Conservation (phyloP, 2,329 filamentous ascomycete genomes). For the Epicoccum sorghinum region DNA sequence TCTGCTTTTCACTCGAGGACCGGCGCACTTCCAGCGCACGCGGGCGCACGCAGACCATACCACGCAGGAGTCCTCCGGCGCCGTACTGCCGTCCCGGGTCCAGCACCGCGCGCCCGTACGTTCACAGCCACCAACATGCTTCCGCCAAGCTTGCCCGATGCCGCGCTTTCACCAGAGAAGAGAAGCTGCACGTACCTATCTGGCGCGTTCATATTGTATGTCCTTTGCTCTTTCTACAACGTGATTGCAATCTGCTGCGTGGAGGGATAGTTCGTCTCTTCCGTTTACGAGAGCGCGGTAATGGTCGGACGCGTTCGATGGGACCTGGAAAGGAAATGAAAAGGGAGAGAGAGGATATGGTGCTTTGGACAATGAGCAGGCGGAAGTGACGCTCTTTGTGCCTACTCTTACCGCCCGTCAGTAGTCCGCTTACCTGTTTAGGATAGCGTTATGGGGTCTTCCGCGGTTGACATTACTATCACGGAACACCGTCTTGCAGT, state of each 20-base stretch:
- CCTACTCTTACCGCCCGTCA: conserved; percentile 21
- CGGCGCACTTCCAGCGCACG: neutral
- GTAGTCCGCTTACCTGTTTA: conserved; percentile 2
- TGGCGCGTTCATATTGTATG: conserved; percentile 45
- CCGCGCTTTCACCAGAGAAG: neutral
- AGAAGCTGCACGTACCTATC: conserved; percentile 37
- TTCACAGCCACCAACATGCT: neutral
- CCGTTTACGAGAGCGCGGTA: neutral
- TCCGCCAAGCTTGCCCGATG: neutral
- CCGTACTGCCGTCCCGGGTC: neutral
- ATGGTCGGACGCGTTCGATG: neutral
- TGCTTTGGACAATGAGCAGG: conserved; percentile 3
- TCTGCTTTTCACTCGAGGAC: neutral
- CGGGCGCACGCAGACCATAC: neutral
- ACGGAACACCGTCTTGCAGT: no score
- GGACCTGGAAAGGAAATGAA: neutral
- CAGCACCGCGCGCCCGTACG: neutral
- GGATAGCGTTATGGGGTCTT: no score
- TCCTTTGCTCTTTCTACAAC: conserved; percentile 10
- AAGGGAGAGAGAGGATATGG: neutral
- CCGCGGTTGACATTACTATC: no score
- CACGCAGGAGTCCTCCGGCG: no score
- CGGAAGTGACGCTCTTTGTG: conserved; percentile 21
- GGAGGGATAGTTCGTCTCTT: neutral
- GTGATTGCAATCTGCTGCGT: neutral